These are phyloP conservation scores for Nicotiana sylvestris DNA, from an alignment of 257 asterid species.

Conservation along the genomic window DNA sequence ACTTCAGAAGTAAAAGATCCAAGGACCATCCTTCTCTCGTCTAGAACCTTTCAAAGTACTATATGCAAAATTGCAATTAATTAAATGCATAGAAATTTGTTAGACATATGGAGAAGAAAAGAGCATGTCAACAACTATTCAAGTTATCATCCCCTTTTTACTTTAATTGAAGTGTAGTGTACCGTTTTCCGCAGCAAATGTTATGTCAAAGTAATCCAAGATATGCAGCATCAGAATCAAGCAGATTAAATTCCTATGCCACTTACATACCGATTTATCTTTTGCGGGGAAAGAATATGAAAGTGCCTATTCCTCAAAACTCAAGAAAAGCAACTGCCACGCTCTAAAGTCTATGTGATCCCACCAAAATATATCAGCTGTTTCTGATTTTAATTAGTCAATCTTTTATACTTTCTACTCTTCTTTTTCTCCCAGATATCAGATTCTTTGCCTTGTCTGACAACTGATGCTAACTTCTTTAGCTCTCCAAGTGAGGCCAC, in stretches of 20 bases:
- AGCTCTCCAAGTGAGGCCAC: not conserved
- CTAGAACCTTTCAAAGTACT: not conserved
- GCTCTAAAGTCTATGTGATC: not conserved
- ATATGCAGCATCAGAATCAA: not conserved
- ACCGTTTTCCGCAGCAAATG: not conserved
- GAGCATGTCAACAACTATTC: not conserved
- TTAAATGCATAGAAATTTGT: not conserved
- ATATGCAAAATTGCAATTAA: not conserved
- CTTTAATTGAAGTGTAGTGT: not conserved
- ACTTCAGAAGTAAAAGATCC: not conserved
- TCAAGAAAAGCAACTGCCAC: not conserved
- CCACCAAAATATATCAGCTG: not conserved
- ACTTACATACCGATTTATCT: not conserved
- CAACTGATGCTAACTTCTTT: not conserved
- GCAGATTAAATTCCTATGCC: not conserved
- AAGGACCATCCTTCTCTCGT: not conserved
- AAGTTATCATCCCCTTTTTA: not conserved
- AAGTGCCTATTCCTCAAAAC: not conserved
- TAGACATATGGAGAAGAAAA: not conserved
- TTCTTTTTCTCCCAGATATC: not conserved
- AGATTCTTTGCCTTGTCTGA: not conserved
- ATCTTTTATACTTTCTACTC: not conserved
- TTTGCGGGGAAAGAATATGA: not conserved
- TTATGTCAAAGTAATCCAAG: not conserved
- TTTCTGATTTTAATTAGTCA: not conserved